Evolutionary conservation across 192 early-diverging fungal species (phyloP).

Genomic region (Coemansia sp.): DNA sequence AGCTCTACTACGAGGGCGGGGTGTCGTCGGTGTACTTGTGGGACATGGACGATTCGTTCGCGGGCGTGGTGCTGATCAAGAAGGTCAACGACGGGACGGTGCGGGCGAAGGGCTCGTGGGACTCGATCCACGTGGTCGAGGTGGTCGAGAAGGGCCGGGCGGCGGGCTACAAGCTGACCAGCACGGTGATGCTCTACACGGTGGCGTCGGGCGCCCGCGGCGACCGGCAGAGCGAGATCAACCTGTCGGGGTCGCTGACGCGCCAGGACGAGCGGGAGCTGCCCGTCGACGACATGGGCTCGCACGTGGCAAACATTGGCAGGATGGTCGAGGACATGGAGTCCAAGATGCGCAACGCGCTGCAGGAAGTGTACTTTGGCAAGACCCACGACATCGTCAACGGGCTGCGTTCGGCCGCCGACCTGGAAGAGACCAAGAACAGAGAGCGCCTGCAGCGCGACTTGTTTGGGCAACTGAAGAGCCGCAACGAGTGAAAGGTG

Average conservation of each 20-base stretch:
- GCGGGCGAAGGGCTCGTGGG: conserved; percentile 90
- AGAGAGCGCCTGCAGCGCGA: conserved; percentile 79
- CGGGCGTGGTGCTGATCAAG: conserved; percentile 91
- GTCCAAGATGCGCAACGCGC: conserved; percentile 89
- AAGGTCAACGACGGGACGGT: conserved; percentile 78
- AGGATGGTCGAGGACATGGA: conserved; percentile 99
- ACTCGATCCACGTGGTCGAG: conserved; percentile 97
- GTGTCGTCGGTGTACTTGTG: conserved; percentile 97
- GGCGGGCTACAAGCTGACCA: conserved; percentile 95
- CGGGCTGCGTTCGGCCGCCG: conserved; percentile 76
- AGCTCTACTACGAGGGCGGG: conserved; percentile 88
- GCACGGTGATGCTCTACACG: conserved; percentile 94
- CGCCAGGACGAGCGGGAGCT: conserved; percentile 87
- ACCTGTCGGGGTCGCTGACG: conserved; percentile 89
- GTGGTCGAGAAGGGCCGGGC: conserved; percentile 78
- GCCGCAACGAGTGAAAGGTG: conserved; percentile 28
- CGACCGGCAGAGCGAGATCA: conserved; percentile 61
- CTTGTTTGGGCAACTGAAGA: conserved; percentile 69
- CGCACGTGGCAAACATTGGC: conserved; percentile 93
- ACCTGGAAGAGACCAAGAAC: conserved; percentile 71
- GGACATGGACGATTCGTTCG: conserved; percentile 86
- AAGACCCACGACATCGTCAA: conserved; percentile 97
- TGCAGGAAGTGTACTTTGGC: conserved; percentile 97
- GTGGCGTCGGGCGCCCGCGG: conserved; percentile 59
- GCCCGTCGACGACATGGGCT: conserved; percentile 64